phyloP scores from a whole-genome alignment of 176 grass and related monocot species.

The Triticum timopheevii region DNA sequence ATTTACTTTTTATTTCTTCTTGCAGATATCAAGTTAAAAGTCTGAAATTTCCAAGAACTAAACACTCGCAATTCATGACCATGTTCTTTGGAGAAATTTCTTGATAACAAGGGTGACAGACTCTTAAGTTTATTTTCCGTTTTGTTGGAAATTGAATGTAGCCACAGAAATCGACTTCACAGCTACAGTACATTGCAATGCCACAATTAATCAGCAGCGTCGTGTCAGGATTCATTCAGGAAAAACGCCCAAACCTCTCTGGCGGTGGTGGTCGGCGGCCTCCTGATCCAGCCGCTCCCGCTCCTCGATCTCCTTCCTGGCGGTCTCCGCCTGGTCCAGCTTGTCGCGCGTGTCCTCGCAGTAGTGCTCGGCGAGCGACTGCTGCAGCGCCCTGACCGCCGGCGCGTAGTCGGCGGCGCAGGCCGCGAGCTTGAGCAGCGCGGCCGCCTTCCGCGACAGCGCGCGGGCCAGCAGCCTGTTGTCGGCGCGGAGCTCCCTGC shows the following conservation, averaged over 20 bases:
- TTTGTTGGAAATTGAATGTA: neutral
- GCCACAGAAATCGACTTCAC: neutral
- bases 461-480: slow-evolving; percentile 45
- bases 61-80: neutral
- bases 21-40: neutral
- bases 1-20: neutral
- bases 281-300: slow-evolving; percentile 52
- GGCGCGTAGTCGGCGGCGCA: slow-evolving; percentile 39
- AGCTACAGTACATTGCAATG: neutral
- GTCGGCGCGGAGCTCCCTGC: slow-evolving; percentile 41
- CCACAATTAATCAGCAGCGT: slow-evolving; percentile 12
- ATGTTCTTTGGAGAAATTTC: neutral
- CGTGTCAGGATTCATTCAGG: neutral
- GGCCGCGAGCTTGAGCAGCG: slow-evolving; percentile 40
- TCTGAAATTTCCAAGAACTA: neutral
- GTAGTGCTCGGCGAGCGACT: slow-evolving; percentile 48
- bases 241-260: slow-evolving; percentile 37
- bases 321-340: slow-evolving; percentile 35
- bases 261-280: slow-evolving; percentile 43
- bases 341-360: slow-evolving; percentile 37
- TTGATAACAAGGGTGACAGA: neutral
- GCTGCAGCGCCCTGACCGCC: slow-evolving; percentile 42
- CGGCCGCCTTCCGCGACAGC: slow-evolving; percentile 45
- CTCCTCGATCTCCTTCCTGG: slow-evolving; percentile 39
- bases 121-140: neutral